Conservation (phyloP, 176 grass and related monocot genomes). For the Alloteropsis semialata region DNA sequence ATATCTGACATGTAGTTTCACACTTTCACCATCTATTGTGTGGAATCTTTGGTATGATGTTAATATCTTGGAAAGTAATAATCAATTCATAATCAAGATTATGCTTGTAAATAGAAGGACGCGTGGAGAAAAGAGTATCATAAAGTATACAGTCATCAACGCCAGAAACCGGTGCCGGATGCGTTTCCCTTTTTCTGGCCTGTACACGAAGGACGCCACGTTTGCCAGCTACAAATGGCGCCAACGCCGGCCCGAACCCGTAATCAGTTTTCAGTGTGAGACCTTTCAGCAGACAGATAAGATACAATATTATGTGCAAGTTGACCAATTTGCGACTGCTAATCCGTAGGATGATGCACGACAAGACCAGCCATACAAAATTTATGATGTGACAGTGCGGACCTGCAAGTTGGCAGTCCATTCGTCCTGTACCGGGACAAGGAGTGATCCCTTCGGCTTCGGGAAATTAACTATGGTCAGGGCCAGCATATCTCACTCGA, state of each 20-base stretch:
- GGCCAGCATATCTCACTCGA: slow-evolving; percentile 19
- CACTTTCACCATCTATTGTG: too few relatives aligned
- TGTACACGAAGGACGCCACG: neutral
- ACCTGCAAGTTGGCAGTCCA: neutral
- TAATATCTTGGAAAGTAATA: neutral
- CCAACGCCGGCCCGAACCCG: neutral
- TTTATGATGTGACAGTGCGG: slow-evolving; percentile 30
- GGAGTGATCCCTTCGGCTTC: neutral
- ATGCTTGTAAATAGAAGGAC: neutral
- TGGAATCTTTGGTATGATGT: too few relatives aligned
- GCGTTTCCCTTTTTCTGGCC: neutral
- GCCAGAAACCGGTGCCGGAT: neutral
- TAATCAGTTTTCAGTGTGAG: neutral
- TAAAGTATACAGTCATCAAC: neutral
- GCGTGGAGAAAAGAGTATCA: neutral
- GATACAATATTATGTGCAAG: slow-evolving; percentile 25
- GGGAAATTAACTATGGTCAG: slow-evolving; percentile 18
- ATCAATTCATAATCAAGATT: neutral
- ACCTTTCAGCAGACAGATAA: slow-evolving; percentile 26
- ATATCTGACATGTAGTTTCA: too few relatives aligned
- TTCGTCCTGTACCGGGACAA: slow-evolving; percentile 3
- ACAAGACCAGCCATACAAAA: slow-evolving; percentile 24
- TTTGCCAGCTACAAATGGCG: neutral
- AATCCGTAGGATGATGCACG: slow-evolving; percentile 27
- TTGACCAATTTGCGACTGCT: slow-evolving; percentile 25